Evolutionary conservation across 768 basidiomycete genomes (phyloP), one percentile per base, ranked within the genome.

Genomic region (Phaeolepiota aurea): DNA sequence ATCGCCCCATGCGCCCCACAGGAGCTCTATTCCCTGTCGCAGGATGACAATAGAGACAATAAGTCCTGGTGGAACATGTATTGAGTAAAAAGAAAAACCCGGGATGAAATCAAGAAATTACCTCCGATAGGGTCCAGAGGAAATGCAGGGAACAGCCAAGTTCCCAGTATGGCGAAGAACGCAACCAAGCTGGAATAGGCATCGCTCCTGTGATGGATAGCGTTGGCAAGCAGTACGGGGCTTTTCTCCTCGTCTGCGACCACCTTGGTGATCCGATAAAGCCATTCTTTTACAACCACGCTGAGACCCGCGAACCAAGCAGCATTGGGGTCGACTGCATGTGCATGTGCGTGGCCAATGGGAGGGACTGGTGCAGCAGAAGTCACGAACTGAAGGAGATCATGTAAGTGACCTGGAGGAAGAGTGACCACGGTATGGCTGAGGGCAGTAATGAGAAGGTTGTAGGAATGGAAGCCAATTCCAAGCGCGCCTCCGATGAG

Each of bases 191-290:
- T 93, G 2, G 91, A 92, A 54, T 92, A 90, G 4, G 90, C 91
- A 58, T 99, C 96, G 48, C 88, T 92, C n/a, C 96, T 77, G 62
- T 99, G 96, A 58, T 98, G 94, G 42, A 92, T 74, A 4, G 94
- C 96, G 57, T 98, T 99, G n/a, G 96, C 96, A 14, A 83, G 67
- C 39, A 99, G 63, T 0, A 99, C 96, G 3, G 89, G 87, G 53
- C 86, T 89, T 51, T 81, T 80, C 60, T 97, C 92, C 51, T 89
- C 78, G 43, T 88, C 79, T 9, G 94, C 96, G 20, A 99, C 93
- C 41, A 73, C 76, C 54, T 85, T 86, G 35, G 92, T 98, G 34
- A 82, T 65, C 32, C 92, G 70, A 61, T 94, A 98, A 10, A 99
- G 59, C 82, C 85, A 97, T 60, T 99, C 96, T 56, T 99, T 99